Percentiles rank a stretch among this genome's conserved stretches.
phyloP scores from a whole-genome alignment of 352 stramenopile species.

The Phytophthora quininea region DNA sequence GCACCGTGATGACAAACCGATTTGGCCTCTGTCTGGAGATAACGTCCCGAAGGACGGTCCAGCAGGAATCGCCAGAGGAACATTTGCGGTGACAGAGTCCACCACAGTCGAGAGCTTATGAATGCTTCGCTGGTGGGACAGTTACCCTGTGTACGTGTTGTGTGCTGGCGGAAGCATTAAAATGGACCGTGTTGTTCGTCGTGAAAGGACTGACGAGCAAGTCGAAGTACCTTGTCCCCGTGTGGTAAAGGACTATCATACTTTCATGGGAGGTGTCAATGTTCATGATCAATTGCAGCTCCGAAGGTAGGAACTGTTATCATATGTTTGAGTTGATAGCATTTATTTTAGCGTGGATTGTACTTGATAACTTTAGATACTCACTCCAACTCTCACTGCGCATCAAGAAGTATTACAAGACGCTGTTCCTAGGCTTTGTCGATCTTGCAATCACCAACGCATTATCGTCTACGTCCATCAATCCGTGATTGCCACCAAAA shows the following conservation, averaged over 20 bases:
- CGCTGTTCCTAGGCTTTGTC: neutral
- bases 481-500: neutral
- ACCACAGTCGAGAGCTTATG: neutral
- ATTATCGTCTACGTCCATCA: neutral
- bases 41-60: too few species aligned
- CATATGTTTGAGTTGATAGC: neutral
- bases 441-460: neutral
- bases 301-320: slow-evolving; percentile 8
- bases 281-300: slow-evolving; percentile 21
- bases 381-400: neutral
- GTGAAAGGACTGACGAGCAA: neutral
- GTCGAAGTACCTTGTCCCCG: slow-evolving; percentile 6
- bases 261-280: slow-evolving; percentile 19
- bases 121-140: neutral
- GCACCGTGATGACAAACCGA: neutral
- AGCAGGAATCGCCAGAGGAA: neutral
- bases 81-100: neutral
- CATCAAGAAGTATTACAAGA: neutral
- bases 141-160: neutral
- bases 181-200: slow-evolving; percentile 1
- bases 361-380: neutral
- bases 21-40: neutral
- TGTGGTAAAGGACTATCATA: slow-evolving; percentile 19
- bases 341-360: neutral
- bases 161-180: neutral